phyloP scores from a whole-genome alignment of 306 rosid genomes.

The Luffa aegyptiaca region DNA sequence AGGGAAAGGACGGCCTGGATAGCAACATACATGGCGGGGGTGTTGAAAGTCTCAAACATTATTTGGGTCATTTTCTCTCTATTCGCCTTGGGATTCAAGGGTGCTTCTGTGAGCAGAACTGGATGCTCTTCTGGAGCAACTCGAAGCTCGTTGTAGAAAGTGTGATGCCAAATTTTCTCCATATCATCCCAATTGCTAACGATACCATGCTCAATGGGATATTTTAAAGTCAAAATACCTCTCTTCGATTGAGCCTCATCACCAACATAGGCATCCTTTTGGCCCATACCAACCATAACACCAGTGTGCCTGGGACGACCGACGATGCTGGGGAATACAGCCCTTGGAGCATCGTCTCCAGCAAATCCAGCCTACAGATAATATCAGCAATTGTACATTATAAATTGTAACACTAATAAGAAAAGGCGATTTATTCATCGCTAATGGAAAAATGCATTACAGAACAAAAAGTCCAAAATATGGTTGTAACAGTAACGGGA shows the following conservation, averaged over 20 bases:
- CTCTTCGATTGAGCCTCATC: constrained; percentile 97
- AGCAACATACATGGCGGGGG: constrained; percentile 97
- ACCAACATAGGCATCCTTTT: constrained; percentile 94
- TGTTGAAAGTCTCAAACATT: constrained; percentile 91
- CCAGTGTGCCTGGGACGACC: constrained; percentile 98
- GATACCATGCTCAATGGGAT: constrained; percentile 93
- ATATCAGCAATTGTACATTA: neutral
- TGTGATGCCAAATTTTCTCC: constrained; percentile 99
- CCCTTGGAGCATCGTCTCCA: constrained; percentile 98
- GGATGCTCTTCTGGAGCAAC: constrained; percentile 98
- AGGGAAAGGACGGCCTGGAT: constrained; percentile 96
- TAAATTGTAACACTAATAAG: neutral
- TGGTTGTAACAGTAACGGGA: neutral
- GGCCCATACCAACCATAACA: constrained; percentile 99
- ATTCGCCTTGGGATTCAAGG: constrained; percentile 93
- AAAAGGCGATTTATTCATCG: neutral
- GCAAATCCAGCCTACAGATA: constrained; percentile 86
- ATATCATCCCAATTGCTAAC: constrained; percentile 97
- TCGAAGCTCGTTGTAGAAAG: constrained; percentile 87
- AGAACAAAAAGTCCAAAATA: neutral
- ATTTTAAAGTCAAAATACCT: constrained; percentile 83
- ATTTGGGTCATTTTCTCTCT: constrained; percentile 96
- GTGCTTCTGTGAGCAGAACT: constrained; percentile 95
- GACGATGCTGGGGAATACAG: constrained; percentile 93
- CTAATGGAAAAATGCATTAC: neutral